These are phyloP conservation scores for Aureobasidium sp. DNA, from an alignment of 2,329 filamentous ascomycete genomes.

Conservation along the genomic window DNA sequence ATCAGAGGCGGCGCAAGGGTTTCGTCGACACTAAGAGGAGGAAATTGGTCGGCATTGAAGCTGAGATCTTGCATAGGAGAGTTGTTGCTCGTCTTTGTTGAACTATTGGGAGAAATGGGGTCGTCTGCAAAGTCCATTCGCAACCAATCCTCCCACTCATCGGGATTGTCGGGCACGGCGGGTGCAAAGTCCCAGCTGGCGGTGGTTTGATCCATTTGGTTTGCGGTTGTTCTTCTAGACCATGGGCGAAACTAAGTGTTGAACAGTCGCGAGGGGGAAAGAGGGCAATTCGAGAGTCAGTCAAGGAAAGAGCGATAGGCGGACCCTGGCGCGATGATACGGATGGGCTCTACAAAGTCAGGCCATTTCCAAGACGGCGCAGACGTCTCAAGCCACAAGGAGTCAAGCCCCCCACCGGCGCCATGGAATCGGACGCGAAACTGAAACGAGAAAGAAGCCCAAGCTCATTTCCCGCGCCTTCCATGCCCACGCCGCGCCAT, in stretches of 20 bases:
- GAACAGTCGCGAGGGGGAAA: neutral
- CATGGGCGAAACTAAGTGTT: slow-evolving; percentile 1
- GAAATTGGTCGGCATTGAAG: slow-evolving; percentile 17
- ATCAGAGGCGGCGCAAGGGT: slow-evolving; percentile 24
- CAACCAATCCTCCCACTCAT: slow-evolving; percentile 41
- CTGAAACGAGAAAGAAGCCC: neutral
- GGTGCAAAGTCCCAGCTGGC: slow-evolving; percentile 1
- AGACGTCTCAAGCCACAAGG: neutral
- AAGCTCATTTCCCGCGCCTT: neutral
- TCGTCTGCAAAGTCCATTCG: slow-evolving; percentile 34
- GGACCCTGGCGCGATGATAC: neutral
- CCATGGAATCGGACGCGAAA: neutral
- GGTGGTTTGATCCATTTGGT: neutral
- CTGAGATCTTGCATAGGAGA: slow-evolving; percentile 25
- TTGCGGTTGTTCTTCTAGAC: neutral
- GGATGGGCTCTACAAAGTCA: neutral
- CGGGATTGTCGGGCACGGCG: slow-evolving; percentile 17
- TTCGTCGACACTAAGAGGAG: slow-evolving; percentile 18
- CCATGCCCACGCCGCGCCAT: neutral
- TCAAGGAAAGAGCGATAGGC: neutral
- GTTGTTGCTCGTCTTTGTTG: slow-evolving; percentile 26
- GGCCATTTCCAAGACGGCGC: neutral
- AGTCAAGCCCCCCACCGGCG: neutral
- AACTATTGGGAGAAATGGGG: slow-evolving; percentile 25
- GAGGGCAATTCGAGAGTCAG: neutral